phyloP scores from a whole-genome alignment of 768 basidiomycete species.

The Coprinopsis strossmayeri region DNA sequence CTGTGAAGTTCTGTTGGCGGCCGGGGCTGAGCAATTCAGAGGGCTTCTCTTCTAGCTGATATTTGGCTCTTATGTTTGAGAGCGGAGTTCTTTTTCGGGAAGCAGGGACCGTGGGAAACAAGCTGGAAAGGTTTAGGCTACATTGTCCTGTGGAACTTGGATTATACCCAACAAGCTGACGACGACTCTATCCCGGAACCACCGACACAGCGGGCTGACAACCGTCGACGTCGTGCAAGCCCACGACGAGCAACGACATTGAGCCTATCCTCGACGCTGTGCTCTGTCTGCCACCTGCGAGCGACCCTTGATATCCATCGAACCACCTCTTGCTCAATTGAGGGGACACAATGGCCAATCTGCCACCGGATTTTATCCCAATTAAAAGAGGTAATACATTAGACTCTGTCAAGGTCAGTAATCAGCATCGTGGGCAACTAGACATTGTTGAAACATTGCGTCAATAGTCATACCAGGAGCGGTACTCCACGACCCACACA shows the following conservation, averaged over 20 bases:
- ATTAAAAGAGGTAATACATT: constrained; percentile 1
- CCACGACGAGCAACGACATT: not conserved
- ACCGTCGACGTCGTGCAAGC: not conserved
- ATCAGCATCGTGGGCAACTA: not conserved
- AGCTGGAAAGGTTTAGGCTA: too few species aligned
- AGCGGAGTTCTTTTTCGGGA: too few species aligned
- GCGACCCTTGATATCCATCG: not conserved
- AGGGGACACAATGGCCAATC: not conserved
- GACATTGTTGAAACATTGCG: not conserved
- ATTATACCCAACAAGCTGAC: not conserved
- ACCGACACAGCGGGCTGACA: too few species aligned
- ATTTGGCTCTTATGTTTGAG: too few species aligned
- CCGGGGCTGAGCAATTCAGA: too few species aligned
- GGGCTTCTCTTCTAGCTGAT: too few species aligned
- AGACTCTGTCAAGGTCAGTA: not conserved
- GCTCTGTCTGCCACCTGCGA: not conserved
- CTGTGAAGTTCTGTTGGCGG: too few species aligned
- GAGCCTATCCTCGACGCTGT: not conserved
- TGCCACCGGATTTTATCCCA: constrained; percentile 3
- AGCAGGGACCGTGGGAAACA: too few species aligned
- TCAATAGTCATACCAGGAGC: too few species aligned
- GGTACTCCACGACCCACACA: not conserved
- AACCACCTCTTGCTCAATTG: not conserved
- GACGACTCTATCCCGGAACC: too few species aligned
- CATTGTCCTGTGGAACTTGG: too few species aligned